Conservation (phyloP, 805 yeast species). For the Metschnikowia santaceciliae region DNA sequence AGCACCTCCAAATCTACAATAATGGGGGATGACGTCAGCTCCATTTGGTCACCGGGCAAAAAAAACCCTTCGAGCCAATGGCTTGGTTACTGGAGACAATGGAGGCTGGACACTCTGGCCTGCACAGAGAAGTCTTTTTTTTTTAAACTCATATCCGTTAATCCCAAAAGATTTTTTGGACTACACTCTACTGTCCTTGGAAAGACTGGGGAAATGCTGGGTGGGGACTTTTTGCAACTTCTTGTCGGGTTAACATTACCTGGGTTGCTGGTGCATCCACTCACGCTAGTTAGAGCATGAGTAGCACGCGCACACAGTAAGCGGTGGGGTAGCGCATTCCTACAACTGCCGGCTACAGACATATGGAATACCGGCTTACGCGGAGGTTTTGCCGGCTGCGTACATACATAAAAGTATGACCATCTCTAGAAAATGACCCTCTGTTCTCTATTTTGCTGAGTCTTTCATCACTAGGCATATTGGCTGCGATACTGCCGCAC, state of each 20-base stretch:
- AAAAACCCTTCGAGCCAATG: background rate
- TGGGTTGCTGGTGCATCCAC: background rate
- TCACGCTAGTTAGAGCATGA: background rate
- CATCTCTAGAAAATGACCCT: background rate
- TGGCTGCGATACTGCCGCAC: background rate
- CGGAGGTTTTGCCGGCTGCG: background rate
- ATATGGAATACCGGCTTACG: background rate
- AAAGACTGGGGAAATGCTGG: background rate
- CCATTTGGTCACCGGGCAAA: no score
- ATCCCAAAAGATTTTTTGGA: no score
- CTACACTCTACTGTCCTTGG: no score
- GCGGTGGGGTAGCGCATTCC: background rate
- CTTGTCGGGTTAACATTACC: background rate
- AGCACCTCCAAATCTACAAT: background rate
- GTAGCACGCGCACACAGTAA: constrained; percentile 1
- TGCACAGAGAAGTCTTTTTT: no score
- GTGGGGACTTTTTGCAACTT: background rate
- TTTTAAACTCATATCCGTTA: no score
- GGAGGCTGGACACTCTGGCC: no score
- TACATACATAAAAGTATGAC: background rate
- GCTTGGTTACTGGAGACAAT: background rate
- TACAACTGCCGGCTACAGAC: background rate
- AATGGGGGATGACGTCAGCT: background rate
- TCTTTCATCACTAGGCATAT: background rate
- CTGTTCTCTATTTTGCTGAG: background rate